Conservation (phyloP, 2,329 filamentous ascomycete species). For the Spiromastix sp. region DNA sequence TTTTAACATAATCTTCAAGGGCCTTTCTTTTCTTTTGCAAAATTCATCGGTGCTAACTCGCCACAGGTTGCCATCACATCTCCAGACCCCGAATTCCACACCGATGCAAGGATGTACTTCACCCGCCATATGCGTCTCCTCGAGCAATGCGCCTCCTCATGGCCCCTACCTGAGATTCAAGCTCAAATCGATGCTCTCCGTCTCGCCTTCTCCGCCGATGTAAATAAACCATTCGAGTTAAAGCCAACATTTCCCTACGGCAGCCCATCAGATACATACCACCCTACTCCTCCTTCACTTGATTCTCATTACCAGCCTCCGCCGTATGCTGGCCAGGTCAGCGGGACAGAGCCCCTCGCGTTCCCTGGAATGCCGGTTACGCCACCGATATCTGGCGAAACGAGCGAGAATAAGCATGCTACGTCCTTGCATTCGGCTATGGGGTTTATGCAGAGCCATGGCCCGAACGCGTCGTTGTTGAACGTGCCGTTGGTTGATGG, state of each 20-base stretch:
- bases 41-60: too few relatives aligned
- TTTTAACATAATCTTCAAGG: constrained; percentile 1
- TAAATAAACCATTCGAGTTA: constrained; percentile 73
- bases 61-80: constrained; percentile 86
- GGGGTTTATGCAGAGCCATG: constrained; percentile 23
- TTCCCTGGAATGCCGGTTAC: constrained; percentile 49
- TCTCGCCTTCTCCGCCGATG: constrained; percentile 82
- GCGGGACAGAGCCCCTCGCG: constrained; percentile 1
- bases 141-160: constrained; percentile 70
- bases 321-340: constrained; percentile 1
- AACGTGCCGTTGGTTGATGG: constrained; percentile 52
- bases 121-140: constrained; percentile 88
- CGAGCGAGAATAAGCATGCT: constrained; percentile 69
- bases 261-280: constrained; percentile 58
- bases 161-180: constrained; percentile 84
- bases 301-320: constrained; percentile 36
- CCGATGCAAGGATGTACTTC: constrained; percentile 79
- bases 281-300: constrained; percentile 51
- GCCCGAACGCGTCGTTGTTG: constrained; percentile 39
- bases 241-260: constrained; percentile 82
- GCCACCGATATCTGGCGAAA: constrained; percentile 65
- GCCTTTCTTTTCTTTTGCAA: constrained; percentile 2
- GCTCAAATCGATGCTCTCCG: constrained; percentile 81
- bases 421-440: constrained; percentile 52
- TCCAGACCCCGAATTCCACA: constrained; percentile 78